Base-by-base conservation (phyloP, 2,329 filamentous ascomycete genomes). In the Xylariaceae sp. region DNA sequence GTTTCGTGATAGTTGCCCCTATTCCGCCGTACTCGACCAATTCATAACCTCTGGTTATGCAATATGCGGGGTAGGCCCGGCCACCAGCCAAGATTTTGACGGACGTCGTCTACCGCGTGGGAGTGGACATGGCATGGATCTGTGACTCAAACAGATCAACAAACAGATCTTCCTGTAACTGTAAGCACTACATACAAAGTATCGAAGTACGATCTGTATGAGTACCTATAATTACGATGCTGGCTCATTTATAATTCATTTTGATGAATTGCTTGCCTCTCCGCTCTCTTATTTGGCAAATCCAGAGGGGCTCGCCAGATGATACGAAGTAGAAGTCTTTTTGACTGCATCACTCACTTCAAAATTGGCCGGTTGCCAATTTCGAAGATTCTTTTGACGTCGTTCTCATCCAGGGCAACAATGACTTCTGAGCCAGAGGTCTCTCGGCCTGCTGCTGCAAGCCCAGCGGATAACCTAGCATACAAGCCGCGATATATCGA, bases 401-500 rank as follows among this genome's bases (percentile, higher is more conserved):
- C 48, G 32, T 32, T 62, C 47, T 61, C 55, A 41, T 56, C 47
- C 21, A 13, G 58, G 37, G 44, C 53, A 18, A 63, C n/a, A 22
- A 69, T 69, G 67, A 57, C 64, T 51, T 51, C 61, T 39, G 60
- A 61, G 47, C 51, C 52, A 22, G 50, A 54, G 47, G 47, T 47
- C 40, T 59, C 65, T 55, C 51, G 52, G 46, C 50, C 65, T 54
- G 51, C 56, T 42, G 41, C 51, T 45, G 30, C 49, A 16, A 13
- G 36, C 19, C n/a, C 48, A 12, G 51, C 57, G 36, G 41, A 42
- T 29, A 60, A 55, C 22, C 47, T 65, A 22, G 48, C 58, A 47
- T 76, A 76, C 60, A 72, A 68, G 47, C 80, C 80, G 10, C 75
- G 80, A 65, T 86, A 84, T 63, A 79, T 85, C 57, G 83, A 86